Percentiles rank a stretch among this genome's conserved stretches.
phyloP scores from a whole-genome alignment of 306 rosid species.

The Cyclanthera cordifolia region DNA sequence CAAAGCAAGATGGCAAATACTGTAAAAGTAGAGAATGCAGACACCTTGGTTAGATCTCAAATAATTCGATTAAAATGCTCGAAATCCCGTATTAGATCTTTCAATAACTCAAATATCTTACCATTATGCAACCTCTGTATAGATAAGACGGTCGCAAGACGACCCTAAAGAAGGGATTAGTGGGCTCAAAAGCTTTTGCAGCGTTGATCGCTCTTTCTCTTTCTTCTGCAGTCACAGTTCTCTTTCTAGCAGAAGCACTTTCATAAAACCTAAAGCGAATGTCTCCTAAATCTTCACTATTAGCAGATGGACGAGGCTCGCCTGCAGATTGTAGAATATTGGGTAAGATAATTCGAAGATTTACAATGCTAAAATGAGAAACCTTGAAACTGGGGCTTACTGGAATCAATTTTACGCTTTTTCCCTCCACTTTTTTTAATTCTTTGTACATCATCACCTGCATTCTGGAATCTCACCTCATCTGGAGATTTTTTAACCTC shows the following conservation, averaged over 20 bases:
- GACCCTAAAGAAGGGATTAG: slow-evolving; percentile 85
- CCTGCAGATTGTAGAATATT: slow-evolving; percentile 37
- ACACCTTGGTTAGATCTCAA: background rate
- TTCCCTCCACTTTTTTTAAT: slow-evolving; percentile 39
- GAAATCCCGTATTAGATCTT: background rate
- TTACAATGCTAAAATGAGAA: slow-evolving; percentile 4
- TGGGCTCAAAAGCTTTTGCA: slow-evolving; percentile 78
- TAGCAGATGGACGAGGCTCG: slow-evolving; percentile 43
- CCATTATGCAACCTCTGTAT: slow-evolving; percentile 97
- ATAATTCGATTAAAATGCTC: background rate
- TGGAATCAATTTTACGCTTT: slow-evolving; percentile 54
- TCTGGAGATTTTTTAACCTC: slow-evolving; percentile 65
- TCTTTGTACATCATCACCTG: slow-evolving; percentile 35
- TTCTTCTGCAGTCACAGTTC: slow-evolving; percentile 94
- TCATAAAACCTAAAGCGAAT: slow-evolving; percentile 79
- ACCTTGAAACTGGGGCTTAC: slow-evolving; percentile 25
- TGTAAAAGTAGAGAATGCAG: slow-evolving; percentile 24
- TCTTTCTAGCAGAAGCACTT: slow-evolving; percentile 95
- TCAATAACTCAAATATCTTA: slow-evolving; percentile 25
- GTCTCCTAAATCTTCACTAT: slow-evolving; percentile 49
- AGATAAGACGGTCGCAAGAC: slow-evolving; percentile 91
- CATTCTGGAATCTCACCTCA: slow-evolving; percentile 35
- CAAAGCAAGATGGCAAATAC: slow-evolving; percentile 97
- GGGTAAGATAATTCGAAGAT: slow-evolving; percentile 10
- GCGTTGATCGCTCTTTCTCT: slow-evolving; percentile 68